Conservation (phyloP, 768 basidiomycete species). For the Gymnopilus junonius region DNA sequence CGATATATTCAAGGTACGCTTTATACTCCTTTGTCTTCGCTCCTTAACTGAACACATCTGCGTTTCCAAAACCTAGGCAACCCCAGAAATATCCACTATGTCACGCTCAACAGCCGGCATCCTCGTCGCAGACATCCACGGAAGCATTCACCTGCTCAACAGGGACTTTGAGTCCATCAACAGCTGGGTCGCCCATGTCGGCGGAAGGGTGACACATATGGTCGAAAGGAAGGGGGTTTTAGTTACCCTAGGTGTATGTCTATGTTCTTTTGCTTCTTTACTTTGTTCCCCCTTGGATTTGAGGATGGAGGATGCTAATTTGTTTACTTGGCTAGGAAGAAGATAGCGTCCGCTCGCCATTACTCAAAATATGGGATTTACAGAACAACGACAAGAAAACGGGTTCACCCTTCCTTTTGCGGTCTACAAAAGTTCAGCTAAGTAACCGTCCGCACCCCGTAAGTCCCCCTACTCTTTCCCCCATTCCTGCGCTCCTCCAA, state of each 20-base stretch:
- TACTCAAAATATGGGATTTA: slow-evolving; percentile 92
- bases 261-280: neutral
- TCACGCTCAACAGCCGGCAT: slow-evolving; percentile 66
- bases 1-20: slow-evolving; percentile 75
- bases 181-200: slow-evolving; percentile 82
- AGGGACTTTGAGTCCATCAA: slow-evolving; percentile 69
- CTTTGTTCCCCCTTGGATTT: neutral
- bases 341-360: slow-evolving; percentile 61
- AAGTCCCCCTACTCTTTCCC: slow-evolving; percentile 10
- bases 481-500: neutral
- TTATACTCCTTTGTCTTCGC: neutral
- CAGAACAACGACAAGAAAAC: slow-evolving; percentile 69
- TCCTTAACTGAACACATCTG: neutral
- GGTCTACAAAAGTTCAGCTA: slow-evolving; percentile 78
- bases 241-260: slow-evolving; percentile 85
- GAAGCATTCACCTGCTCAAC: slow-evolving; percentile 78
- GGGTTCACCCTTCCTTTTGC: slow-evolving; percentile 63
- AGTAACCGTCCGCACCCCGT: slow-evolving; percentile 83
- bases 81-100: slow-evolving; percentile 76
- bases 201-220: slow-evolving; percentile 87
- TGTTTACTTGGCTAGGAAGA: slow-evolving; percentile 63
- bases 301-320: neutral
- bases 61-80: slow-evolving; percentile 40
- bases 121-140: slow-evolving; percentile 85
- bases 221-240: slow-evolving; percentile 79